These are phyloP conservation scores for Pythium sukuiense DNA, from an alignment of 352 stramenopile genomes.

Conservation along the genomic window DNA sequence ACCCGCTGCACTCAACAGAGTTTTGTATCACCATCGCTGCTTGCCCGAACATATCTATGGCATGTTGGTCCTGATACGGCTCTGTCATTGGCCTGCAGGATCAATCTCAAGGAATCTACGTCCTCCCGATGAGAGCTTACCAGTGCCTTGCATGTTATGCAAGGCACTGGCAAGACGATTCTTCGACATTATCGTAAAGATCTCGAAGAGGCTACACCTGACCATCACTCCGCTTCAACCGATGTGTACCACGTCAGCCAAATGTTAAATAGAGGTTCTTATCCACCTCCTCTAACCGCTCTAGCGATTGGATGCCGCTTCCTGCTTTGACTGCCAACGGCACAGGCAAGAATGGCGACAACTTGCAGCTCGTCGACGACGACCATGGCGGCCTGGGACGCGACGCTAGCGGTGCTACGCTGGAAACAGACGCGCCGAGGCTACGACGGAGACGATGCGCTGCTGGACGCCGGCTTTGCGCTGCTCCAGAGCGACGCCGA, in stretches of 20 bases:
- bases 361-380: neutral
- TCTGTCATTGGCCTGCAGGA: conserved; percentile 34
- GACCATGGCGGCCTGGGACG: conserved; percentile 33
- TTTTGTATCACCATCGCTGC: too few relatives aligned
- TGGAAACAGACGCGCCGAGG: conserved; percentile 61
- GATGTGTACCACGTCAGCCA: neutral
- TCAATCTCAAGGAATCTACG: conserved; percentile 72
- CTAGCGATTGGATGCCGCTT: neutral
- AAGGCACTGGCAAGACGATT: too few relatives aligned
- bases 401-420: conserved; percentile 58
- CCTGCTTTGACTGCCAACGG: neutral
- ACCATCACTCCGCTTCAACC: neutral
- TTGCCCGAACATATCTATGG: too few relatives aligned
- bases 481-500: conserved; percentile 27
- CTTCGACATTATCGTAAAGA: too few relatives aligned
- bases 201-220: too few relatives aligned
- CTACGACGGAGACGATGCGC: conserved; percentile 47
- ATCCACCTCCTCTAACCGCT: neutral
- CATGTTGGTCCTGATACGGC: conserved; percentile 56
- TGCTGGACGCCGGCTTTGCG: conserved; percentile 39
- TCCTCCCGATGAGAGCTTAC: conserved; percentile 55
- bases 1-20: conserved; percentile 34
- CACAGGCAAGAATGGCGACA: neutral
- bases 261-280: neutral
- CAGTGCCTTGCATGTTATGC: conserved; percentile 49